Evolutionary conservation across 257 asterid species (phyloP).

Genomic region (Solanum acaule): DNA sequence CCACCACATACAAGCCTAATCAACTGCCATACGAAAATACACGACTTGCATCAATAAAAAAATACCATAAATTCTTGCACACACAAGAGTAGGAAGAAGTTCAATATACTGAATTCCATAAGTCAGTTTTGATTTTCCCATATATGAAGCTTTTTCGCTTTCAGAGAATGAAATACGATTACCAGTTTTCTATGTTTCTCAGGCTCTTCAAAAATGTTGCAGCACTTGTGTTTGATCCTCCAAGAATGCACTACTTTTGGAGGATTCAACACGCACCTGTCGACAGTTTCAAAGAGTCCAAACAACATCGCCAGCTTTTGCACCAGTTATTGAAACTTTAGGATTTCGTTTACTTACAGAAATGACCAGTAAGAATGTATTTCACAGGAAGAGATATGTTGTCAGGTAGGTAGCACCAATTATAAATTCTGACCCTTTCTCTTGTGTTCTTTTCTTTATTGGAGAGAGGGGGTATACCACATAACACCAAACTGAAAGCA

Average conservation of each 20-base stretch:
- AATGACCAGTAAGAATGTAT: background rate
- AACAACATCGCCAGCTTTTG: background rate
- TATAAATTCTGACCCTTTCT: background rate
- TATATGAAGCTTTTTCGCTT: background rate
- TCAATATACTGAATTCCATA: background rate
- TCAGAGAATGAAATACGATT: background rate
- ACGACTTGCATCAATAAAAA: background rate
- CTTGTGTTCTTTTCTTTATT: background rate
- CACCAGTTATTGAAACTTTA: background rate
- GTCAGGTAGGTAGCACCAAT: background rate
- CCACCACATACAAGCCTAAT: conserved; percentile 68
- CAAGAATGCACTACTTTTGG: background rate
- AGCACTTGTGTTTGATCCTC: background rate
- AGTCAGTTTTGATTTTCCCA: background rate
- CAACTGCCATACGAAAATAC: conserved; percentile 45
- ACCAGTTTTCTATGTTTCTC: background rate
- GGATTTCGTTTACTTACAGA: background rate
- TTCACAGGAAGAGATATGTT: background rate
- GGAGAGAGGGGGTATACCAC: background rate
- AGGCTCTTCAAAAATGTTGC: background rate
- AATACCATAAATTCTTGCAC: background rate
- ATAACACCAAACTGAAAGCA: background rate
- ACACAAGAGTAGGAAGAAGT: background rate
- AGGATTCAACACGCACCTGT: background rate
- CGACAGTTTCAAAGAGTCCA: background rate